Conservation (phyloP, 371 early-diverging fungal species). For the Actinomucor elegans region DNA sequence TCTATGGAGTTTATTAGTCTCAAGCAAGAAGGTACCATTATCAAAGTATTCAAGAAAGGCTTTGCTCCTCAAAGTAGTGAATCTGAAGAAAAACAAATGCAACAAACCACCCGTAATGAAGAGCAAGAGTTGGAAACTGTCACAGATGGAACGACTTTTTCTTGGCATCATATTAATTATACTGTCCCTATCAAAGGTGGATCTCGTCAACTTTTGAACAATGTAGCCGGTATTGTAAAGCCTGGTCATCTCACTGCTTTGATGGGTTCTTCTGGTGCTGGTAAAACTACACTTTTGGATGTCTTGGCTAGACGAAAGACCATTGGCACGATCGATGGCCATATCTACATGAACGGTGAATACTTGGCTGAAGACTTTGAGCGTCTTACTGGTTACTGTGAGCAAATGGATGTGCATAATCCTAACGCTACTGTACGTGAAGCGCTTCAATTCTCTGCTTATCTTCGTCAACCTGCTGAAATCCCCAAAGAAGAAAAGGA, state of each 20-base stretch:
- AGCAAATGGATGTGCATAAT: constrained; percentile 82
- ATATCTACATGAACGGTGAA: constrained; percentile 64
- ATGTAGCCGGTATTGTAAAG: constrained; percentile 53
- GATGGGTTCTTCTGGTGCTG: constrained; percentile 86
- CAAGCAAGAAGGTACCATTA: constrained; percentile 47
- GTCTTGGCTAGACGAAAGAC: constrained; percentile 78
- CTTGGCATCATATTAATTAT: constrained; percentile 58
- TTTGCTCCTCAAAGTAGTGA: constrained; percentile 26
- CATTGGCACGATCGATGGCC: constrained; percentile 72
- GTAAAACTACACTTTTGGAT: constrained; percentile 91
- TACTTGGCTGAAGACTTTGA: constrained; percentile 56
- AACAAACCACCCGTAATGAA: constrained; percentile 2
- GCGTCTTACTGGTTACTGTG: constrained; percentile 78
- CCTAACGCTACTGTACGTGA: constrained; percentile 66
- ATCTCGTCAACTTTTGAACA: constrained; percentile 47
- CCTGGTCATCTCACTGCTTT: constrained; percentile 73
- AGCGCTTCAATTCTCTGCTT: constrained; percentile 70
- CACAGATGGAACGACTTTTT: constrained; percentile 50
- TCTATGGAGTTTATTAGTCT: constrained; percentile 50
- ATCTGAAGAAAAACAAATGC: constrained; percentile 22
- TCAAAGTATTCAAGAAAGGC: constrained; percentile 49
- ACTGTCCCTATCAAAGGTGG: constrained; percentile 61
- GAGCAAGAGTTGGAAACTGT: constrained; percentile 37
- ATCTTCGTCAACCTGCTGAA: constrained; percentile 62
- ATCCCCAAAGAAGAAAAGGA: constrained; percentile 62